Conservation (phyloP, 2,329 filamentous ascomycete species). For the Kalmusia sp. region DNA sequence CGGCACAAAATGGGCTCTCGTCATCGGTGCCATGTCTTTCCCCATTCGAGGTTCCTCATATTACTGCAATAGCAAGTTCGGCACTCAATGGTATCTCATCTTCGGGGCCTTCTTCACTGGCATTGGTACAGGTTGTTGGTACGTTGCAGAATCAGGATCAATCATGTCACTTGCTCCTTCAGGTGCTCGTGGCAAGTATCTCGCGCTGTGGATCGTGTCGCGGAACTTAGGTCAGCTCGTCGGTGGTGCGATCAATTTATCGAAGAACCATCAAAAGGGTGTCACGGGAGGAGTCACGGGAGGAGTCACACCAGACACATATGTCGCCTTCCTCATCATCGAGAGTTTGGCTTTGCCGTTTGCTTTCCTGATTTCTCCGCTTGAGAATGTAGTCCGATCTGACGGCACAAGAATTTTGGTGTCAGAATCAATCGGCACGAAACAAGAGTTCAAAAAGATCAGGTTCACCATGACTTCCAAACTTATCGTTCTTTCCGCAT, state of each 20-base stretch:
- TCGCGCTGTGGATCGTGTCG: slow-evolving; percentile 58
- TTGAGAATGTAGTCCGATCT: slow-evolving; percentile 55
- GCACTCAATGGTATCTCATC: slow-evolving; percentile 55
- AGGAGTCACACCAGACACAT: slow-evolving; percentile 54
- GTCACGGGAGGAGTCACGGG: slow-evolving; percentile 43
- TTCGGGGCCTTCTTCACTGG: slow-evolving; percentile 34
- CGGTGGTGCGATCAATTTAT: slow-evolving; percentile 52
- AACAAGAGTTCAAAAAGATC: slow-evolving; percentile 50
- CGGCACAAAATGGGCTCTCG: slow-evolving; percentile 56
- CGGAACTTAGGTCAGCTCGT: slow-evolving; percentile 57
- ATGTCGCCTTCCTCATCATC: slow-evolving; percentile 57
- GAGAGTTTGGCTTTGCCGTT: slow-evolving; percentile 56
- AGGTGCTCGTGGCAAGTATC: slow-evolving; percentile 55
- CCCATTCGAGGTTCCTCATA: slow-evolving; percentile 57
- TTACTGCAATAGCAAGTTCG: slow-evolving; percentile 58
- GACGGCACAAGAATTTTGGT: slow-evolving; percentile 54
- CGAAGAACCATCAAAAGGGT: slow-evolving; percentile 37
- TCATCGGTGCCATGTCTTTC: slow-evolving; percentile 52
- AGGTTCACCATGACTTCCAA: slow-evolving; percentile 44
- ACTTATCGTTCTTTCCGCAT: slow-evolving; percentile 48
- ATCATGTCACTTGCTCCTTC: slow-evolving; percentile 59
- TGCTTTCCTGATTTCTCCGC: slow-evolving; percentile 55
- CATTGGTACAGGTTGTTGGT: slow-evolving; percentile 53
- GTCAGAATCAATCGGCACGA: slow-evolving; percentile 50
- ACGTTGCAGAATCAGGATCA: slow-evolving; percentile 57